Evolutionary conservation across 495 filamentous ascomycete species (phyloP), one percentile per base, ranked within the genome.

Genomic region (Daldinia childiae): DNA sequence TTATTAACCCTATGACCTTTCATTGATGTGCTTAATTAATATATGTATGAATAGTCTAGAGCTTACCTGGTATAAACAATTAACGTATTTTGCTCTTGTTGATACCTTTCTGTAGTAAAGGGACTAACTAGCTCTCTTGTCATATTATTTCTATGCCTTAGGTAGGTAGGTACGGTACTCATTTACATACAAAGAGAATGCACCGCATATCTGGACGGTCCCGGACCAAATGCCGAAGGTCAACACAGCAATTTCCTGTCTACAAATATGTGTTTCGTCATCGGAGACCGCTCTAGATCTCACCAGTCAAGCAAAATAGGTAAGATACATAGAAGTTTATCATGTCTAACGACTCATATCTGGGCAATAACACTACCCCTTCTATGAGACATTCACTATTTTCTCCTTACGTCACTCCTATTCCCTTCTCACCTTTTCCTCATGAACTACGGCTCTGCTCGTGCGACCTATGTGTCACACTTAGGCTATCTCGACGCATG

Each of bases 241-340:
- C 26, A 54, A 6, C 27, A 21, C 9, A 48, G 1, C 17, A 48
- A 24, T 3, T 24, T 48, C 43, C 24, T 4, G 27, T 14, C 29
- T 69, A 70, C 56, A 64, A 64, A 39, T 64, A 69, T 70, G 67
- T 64, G 61, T 19, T 17, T 57, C 38, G 29, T 64, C 41, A 9
- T 64, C 32, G 34, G 55, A 21, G 15, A 11, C 24, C 19, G 11
- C 34, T 9, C 24, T n/a, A 15, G 36, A 58, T 19, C n/a, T 15
- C 11, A 24, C 30, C 45, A 41, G 32, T 36, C 27, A 3, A 50
- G 36, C 27, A 43, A 59, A 43, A 62, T 38, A 34, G n/a, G 17
- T 41, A 48, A 56, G 38, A 56, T 2, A 50, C 52, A 12, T 27
- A 62, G 5, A 7, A 24, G 19, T 58, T 19, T 50, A 69, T 9